A percentile compares a stretch with the other conserved stretches of the same genome.
Conservation (phyloP, 2,329 filamentous ascomycete species). For the Colletotrichum lupini region DNA sequence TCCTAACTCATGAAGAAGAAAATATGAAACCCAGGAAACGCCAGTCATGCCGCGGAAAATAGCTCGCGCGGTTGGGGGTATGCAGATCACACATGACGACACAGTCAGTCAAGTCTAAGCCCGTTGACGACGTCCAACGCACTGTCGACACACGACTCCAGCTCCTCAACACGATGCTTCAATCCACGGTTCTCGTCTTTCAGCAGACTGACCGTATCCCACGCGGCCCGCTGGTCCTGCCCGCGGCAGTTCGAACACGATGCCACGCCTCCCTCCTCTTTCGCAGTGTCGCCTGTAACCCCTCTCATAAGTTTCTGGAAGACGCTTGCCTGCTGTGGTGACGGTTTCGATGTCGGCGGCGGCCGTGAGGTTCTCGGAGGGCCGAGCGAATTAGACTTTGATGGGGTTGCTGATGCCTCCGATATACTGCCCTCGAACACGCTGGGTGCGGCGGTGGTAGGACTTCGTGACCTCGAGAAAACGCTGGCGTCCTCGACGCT, state of each 20-base stretch:
- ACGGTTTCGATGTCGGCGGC: constrained; percentile 37
- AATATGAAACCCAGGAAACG: constrained; percentile 16
- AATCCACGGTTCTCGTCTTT: constrained; percentile 71
- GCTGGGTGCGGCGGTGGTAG: constrained; percentile 57
- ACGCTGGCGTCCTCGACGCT: constrained; percentile 64
- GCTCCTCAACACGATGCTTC: constrained; percentile 67
- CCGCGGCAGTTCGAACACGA: constrained; percentile 68
- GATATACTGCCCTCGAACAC: constrained; percentile 44
- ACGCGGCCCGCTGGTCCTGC: constrained; percentile 68
- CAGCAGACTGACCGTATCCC: constrained; percentile 72
- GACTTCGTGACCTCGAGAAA: constrained; percentile 70
- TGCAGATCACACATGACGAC: background rate
- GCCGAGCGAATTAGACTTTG: constrained; percentile 35
- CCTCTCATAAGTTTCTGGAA: constrained; percentile 56
- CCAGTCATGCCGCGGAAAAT: constrained; percentile 4
- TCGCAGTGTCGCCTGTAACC: constrained; percentile 49
- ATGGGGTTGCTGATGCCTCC: constrained; percentile 29
- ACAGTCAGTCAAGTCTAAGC: constrained; percentile 52
- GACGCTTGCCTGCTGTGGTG: constrained; percentile 41
- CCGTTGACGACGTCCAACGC: constrained; percentile 71
- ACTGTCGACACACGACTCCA: constrained; percentile 70
- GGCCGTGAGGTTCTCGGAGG: constrained; percentile 2
- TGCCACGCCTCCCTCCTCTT: constrained; percentile 40
- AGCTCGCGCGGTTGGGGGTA: background rate
- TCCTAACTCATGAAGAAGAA: constrained; percentile 1